Evolutionary conservation across 768 basidiomycete genomes (phyloP), one percentile per base, ranked within the genome.

Genomic region (Scleroderma bovista): DNA sequence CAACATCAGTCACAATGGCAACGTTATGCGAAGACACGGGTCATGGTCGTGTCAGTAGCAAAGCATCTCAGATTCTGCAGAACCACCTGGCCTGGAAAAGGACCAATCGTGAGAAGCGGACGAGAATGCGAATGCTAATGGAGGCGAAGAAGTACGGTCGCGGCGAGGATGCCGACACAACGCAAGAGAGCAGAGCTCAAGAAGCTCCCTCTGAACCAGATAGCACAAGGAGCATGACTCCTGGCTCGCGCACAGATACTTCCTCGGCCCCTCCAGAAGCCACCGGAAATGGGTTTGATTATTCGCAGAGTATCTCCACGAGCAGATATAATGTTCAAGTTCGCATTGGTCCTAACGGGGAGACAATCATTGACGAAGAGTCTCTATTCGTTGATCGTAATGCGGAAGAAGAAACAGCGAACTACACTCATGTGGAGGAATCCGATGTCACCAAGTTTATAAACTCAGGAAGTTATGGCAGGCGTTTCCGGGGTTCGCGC

Each of bases 311-410:
- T 34, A 57, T 92, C 54, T 66, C 81, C 8, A 77, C 81, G 1
- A 89, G 84, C 61, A 81, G 82, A 16, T 89, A 78, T 60, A 92
- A 84, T 54, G 88, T 88, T 6, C 92, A 93, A 69, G 80, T 95
- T 55, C 83, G 89, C 32, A 84, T 92, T 47, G 90, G 88, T 11
- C 84, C 89, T 8, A 91, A 86, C 57, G 92, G 92, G 49, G 85
- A 92, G 67, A 85, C 88, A 7, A 79, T 93, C 44, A 78, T 94
- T 50, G 91, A 95, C 58, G 89, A 93, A 62, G 81, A 88, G 22
- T 89, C 88, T 12, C 69, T 93, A 17, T 81, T 85, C 42, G 85
- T 93, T 26, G 88, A 92, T 56, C 82, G 88, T 10, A 69, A 71
- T 44, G 74, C 76, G 17, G 86, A 84, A 57, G 76, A 76, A 38